These are phyloP conservation scores for Clarkia xantiana DNA, from an alignment of 345 rosid species.

Conservation along the genomic window DNA sequence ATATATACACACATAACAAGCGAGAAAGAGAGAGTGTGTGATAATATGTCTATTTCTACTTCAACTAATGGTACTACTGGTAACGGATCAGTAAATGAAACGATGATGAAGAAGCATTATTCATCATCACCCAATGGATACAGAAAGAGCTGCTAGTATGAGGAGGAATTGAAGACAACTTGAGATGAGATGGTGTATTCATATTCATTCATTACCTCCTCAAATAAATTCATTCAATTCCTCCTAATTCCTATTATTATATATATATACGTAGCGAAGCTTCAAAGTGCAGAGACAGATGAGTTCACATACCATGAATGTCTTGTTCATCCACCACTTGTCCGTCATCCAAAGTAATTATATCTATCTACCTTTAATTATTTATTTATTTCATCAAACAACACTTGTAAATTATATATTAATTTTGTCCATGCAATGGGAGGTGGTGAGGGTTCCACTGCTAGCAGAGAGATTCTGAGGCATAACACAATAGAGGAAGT, in stretches of 20 bases:
- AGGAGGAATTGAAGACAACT: slow-evolving; percentile 48
- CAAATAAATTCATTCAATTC: too few relatives aligned
- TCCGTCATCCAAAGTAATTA: slow-evolving; percentile 33
- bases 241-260: too few relatives aligned
- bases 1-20: too few relatives aligned
- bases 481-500: slow-evolving; percentile 34
- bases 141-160: slow-evolving; percentile 66
- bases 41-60: slow-evolving; percentile 29
- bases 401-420: too few relatives aligned
- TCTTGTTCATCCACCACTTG: slow-evolving; percentile 48
- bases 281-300: slow-evolving; percentile 61
- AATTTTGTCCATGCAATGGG: too few relatives aligned
- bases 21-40: too few relatives aligned
- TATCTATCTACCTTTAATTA: too few relatives aligned
- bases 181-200: too few relatives aligned
- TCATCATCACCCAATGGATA: slow-evolving; percentile 28
- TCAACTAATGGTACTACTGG: too few relatives aligned
- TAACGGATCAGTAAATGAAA: slow-evolving; percentile 20
- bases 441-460: slow-evolving; percentile 67
- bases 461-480: slow-evolving; percentile 44
- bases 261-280: too few relatives aligned
- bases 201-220: too few relatives aligned
- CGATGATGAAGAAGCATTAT: slow-evolving; percentile 17
- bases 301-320: slow-evolving; percentile 64
- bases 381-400: too few relatives aligned